Evolutionary conservation across 2,329 filamentous ascomycete species (phyloP), one percentile per base, ranked within the genome.

Genomic region (Monosporascus sp.): DNA sequence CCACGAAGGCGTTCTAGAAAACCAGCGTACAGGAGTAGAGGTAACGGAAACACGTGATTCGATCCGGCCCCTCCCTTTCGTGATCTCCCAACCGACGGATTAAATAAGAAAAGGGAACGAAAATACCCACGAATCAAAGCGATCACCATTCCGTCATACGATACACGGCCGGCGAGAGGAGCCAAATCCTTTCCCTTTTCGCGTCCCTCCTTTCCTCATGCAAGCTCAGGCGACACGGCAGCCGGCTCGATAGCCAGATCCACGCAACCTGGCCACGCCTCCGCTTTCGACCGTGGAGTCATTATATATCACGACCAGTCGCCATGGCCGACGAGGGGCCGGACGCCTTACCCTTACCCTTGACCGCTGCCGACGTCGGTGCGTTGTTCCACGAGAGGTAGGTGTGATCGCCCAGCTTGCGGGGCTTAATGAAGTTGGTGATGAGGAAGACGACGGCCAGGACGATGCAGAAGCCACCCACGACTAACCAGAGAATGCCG

Each of bases 391-490:
- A 99, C 24, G 90, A 94, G 48, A 99, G 81, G 70, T 99, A 97
- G 8, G 91, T 97, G 72, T 97, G 94, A 70, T 99, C 94, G 56
- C 94, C 94, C 43, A 99, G 82, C 88, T 97, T 99, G 66, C 94
- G 93, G 60, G 94, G 94, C 68, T 89, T 92, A 71, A 99, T 85
- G 58, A 97, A 79, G 73, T 97, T 92, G 1, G 90, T 92, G 56
- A 90, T 80, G 37, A 93, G 92, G 73, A 99, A 99, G 51, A 97
- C 69, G 25, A 84, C 83, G 49, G 94, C 94, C 8, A 99, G 82
- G 27, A 97, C 68, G 62, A 99, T 87, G 74, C 94, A 99, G 54
- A 97, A 80, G 47, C 93, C 94, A 52, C 92, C 93, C 11, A 99
- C 90, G 17, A 96, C 90, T 27, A 97, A 80, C 71, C 97, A 99